These are phyloP conservation scores for Truncatella angustata DNA, from an alignment of 2,329 filamentous ascomycete species.

Conservation along the genomic window DNA sequence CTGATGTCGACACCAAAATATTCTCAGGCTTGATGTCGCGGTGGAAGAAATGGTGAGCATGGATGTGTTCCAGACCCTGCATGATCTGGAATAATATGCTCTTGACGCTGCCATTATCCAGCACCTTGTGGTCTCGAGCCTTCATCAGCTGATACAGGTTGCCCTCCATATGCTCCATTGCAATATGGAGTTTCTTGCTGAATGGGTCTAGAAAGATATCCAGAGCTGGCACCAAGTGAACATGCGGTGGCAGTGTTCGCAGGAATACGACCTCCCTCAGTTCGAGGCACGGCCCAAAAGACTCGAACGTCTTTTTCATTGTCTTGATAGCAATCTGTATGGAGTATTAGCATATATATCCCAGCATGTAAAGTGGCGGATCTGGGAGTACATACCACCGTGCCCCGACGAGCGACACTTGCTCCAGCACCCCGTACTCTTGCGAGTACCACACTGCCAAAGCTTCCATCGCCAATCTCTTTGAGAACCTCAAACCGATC, in stretches of 20 bases:
- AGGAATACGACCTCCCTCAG: slow-evolving; percentile 96
- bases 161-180: slow-evolving; percentile 99
- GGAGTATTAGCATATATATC: slow-evolving; percentile 2
- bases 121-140: slow-evolving; percentile 87
- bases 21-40: slow-evolving; percentile 99
- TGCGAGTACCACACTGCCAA: slow-evolving; percentile 91
- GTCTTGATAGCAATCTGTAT: slow-evolving; percentile 94
- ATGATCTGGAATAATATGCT: slow-evolving; percentile 98
- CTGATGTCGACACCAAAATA: slow-evolving; percentile 91
- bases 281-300: slow-evolving; percentile 84
- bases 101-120: slow-evolving; percentile 91
- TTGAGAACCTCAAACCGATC: slow-evolving; percentile 97
- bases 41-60: slow-evolving; percentile 96
- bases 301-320: slow-evolving; percentile 99
- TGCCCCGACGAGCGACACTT: slow-evolving; percentile 83
- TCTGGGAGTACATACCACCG: slow-evolving; percentile 69
- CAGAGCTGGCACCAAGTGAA: slow-evolving; percentile 91
- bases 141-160: slow-evolving; percentile 99
- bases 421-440: slow-evolving; percentile 88
- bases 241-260: slow-evolving; percentile 80
- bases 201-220: slow-evolving; percentile 98
- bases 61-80: slow-evolving; percentile 93
- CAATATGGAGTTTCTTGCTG: slow-evolving; percentile 94
- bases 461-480: slow-evolving; percentile 98
- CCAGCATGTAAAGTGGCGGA: not conserved